Conservation (phyloP, 1,139 yeast species). For the Magnusiomyces starmeri region DNA sequence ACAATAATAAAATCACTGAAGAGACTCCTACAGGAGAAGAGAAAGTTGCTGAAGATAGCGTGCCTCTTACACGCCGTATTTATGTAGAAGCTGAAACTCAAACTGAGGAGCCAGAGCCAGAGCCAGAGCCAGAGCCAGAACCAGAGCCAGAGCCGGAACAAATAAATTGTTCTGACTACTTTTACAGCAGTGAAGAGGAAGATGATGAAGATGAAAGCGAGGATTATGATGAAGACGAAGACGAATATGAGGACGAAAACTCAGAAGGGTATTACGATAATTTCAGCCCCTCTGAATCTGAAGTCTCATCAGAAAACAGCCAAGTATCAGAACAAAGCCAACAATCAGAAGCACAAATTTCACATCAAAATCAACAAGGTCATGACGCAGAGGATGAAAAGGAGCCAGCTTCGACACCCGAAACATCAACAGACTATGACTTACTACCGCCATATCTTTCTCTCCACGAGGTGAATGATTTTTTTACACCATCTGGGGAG, state of each 20-base stretch:
- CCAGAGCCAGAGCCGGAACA: background rate
- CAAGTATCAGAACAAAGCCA: too few relatives aligned
- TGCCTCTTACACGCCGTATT: background rate
- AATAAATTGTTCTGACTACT: constrained; percentile 2
- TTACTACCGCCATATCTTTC: constrained; percentile 2
- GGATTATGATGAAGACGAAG: constrained; percentile 1
- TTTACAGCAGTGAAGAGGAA: background rate
- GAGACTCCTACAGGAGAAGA: too few relatives aligned
- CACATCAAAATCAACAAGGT: too few relatives aligned
- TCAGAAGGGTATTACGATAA: too few relatives aligned
- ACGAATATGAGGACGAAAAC: too few relatives aligned
- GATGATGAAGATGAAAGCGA: constrained; percentile 9
- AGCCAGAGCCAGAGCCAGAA: background rate
- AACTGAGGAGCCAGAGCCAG: background rate
- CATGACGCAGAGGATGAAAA: too few relatives aligned
- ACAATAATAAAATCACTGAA: too few relatives aligned
- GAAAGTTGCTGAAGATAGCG: background rate
- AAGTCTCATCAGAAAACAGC: too few relatives aligned
- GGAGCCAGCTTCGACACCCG: too few relatives aligned
- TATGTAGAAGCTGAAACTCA: background rate
- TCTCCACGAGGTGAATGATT: background rate
- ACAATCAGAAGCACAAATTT: too few relatives aligned
- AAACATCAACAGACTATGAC: background rate
- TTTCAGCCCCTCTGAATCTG: too few relatives aligned
- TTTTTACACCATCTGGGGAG: background rate